Evolutionary conservation across 305 asterid species (phyloP), one percentile per base, ranked within the genome.

Genomic region (Fraxinus xanthoxyloides): DNA sequence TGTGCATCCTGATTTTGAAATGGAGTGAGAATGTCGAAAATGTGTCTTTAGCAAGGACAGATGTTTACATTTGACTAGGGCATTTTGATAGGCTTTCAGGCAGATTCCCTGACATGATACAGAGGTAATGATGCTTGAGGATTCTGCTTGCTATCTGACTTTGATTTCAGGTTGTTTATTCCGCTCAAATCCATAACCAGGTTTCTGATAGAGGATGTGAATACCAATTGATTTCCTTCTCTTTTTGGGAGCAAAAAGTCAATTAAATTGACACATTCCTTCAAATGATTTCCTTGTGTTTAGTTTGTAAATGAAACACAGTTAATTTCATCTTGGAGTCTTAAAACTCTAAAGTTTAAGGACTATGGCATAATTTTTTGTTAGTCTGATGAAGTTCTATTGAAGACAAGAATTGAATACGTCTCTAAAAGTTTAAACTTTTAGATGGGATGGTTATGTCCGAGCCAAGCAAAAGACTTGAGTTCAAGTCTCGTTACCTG

Each of bases 91-190:
- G 73, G 73, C 35, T 65, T 9, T 65, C 73, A 26, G 35, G 73
- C 35, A 65, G 73, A 26, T 10, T 65, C 73, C 73, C 19, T 65
- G 72, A 63, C 17, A 63, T 24, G 73, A 65, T 65, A 65, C 35
- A 36, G 17, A 15, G 72, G 56, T 38, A 28, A 51, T 76, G 72
- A 54, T 75, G 79, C 72, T 10, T 5, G 65, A 51, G 63, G 76
- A 75, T 54, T 56, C 34, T 36, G 72, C 30, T 13, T 81, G 70
- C 24, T 17, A 7, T 46, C 72, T 79, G 74, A 82, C 77, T 59
- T 85, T 81, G 23, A 43, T 56, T 51, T 54, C 77, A 75, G 81
- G 59, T 75, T 75, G 7, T 72, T 51, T 19, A 26, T 76, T 46
- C 43, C n/a, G n/a, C 35, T 70, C 76, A 38, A 36, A 76, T 81